Percentiles rank a stretch among this genome's conserved stretches.
These are phyloP conservation scores for Lathyrus sativus DNA, from an alignment of 306 rosid species.

Conservation along the genomic window DNA sequence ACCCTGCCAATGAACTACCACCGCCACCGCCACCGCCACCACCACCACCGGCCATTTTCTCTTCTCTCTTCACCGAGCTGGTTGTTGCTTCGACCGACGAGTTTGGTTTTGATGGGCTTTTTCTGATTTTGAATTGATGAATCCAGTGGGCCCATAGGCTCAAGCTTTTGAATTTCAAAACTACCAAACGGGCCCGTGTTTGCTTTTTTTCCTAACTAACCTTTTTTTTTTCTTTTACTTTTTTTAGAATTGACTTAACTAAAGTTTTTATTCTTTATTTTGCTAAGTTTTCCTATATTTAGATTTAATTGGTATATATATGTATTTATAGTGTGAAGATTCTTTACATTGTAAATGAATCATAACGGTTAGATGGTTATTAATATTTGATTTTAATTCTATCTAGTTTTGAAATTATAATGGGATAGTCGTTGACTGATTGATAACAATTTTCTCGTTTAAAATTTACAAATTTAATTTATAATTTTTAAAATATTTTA, in stretches of 20 bases:
- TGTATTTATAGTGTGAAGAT: too few relatives aligned
- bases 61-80: slow-evolving; percentile 18
- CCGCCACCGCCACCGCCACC: slow-evolving; percentile 37
- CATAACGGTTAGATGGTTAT: too few relatives aligned
- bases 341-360: too few relatives aligned
- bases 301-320: too few relatives aligned
- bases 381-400: too few relatives aligned
- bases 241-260: neutral
- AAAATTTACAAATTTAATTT: neutral
- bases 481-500: too few relatives aligned
- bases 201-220: neutral
- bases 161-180: slow-evolving; percentile 13
- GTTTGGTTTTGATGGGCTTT: slow-evolving; percentile 37
- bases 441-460: too few relatives aligned
- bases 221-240: neutral
- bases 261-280: neutral
- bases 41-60: slow-evolving; percentile 52
- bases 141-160: slow-evolving; percentile 32
- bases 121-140: neutral
- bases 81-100: neutral
- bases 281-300: neutral
- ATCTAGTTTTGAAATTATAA: too few relatives aligned
- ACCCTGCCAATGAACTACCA: slow-evolving; percentile 59
- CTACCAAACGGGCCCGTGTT: slow-evolving; percentile 27
- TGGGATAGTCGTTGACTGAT: neutral